Conservation (phyloP, 2,329 filamentous ascomycete genomes). For the Proliferodiscus dingleyae region DNA sequence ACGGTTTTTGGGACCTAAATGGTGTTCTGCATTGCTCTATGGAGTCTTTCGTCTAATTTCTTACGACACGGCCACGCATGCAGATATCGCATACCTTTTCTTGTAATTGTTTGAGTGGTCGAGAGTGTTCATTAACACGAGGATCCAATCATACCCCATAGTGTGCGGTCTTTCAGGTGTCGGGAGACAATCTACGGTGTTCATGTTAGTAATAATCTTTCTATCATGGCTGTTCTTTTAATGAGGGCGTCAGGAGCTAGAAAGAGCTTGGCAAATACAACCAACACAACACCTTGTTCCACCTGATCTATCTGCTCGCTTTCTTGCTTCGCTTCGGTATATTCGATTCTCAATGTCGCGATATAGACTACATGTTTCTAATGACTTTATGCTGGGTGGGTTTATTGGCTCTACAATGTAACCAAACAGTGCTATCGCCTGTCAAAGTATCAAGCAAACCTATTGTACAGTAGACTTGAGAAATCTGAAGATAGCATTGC, state of each 20-base stretch:
- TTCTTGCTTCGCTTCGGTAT: slow-evolving; percentile 1
- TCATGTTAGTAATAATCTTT: slow-evolving; percentile 1
- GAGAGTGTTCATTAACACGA: slow-evolving; percentile 32
- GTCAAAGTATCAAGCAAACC: slow-evolving; percentile 6
- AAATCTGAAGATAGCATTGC: slow-evolving; percentile 18
- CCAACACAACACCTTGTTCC: slow-evolving; percentile 15
- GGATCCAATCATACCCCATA: slow-evolving; percentile 34
- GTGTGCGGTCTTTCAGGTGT: slow-evolving; percentile 35
- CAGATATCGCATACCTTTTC: slow-evolving; percentile 35
- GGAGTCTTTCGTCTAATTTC: slow-evolving; percentile 29
- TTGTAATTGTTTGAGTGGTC: slow-evolving; percentile 40
- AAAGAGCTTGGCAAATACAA: slow-evolving; percentile 14
- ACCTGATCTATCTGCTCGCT: slow-evolving; percentile 5
- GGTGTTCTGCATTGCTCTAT: slow-evolving; percentile 36
- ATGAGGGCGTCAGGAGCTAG: slow-evolving; percentile 2
- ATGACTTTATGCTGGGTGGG: slow-evolving; percentile 21
- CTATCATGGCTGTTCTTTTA: slow-evolving; percentile 3
- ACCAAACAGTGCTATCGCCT: slow-evolving; percentile 9
- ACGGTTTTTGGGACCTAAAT: slow-evolving; percentile 28
- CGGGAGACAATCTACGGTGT: slow-evolving; percentile 15
- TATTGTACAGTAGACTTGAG: slow-evolving; percentile 6
- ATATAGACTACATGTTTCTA: slow-evolving; percentile 11
- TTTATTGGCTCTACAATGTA: slow-evolving; percentile 20
- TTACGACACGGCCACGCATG: slow-evolving; percentile 31
- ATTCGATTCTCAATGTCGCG: slow-evolving; percentile 1